Percentiles rank a stretch among this genome's conserved stretches.
phyloP scores from a whole-genome alignment of 345 rosid genomes.

The Brassica rapa region DNA sequence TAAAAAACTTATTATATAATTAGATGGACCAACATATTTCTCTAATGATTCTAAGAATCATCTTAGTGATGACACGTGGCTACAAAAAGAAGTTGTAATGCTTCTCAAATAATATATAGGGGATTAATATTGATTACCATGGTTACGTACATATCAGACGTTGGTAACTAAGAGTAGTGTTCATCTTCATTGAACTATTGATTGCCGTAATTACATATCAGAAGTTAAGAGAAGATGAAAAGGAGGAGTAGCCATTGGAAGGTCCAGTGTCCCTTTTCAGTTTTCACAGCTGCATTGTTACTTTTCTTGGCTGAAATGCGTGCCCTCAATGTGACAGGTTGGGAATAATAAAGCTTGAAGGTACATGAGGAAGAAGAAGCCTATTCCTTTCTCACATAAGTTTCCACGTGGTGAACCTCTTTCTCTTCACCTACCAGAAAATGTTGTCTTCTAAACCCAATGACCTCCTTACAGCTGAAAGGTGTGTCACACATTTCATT shows the following conservation, averaged over 20 bases:
- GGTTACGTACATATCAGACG: neutral
- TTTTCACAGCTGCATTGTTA: neutral
- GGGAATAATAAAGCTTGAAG: conserved; percentile 95
- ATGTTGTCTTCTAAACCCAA: conserved; percentile 93
- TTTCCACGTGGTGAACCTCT: conserved; percentile 92
- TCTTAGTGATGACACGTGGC: no score
- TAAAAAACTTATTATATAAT: no score
- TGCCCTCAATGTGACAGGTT: conserved; percentile 54
- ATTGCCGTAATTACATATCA: neutral
- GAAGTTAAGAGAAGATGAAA: no score
- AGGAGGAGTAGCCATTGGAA: conserved; percentile 61
- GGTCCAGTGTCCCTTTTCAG: conserved; percentile 48
- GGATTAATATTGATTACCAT: no score
- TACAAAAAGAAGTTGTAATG: no score
- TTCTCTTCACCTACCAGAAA: conserved; percentile 81
- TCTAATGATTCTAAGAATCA: no score
- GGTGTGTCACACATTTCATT: conserved; percentile 44
- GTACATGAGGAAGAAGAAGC: conserved; percentile 91
- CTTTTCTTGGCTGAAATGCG: conserved; percentile 30
- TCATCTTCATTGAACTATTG: neutral
- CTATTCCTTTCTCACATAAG: conserved; percentile 77
- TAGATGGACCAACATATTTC: no score
- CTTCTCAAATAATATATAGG: no score
- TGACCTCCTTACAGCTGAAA: conserved; percentile 89
- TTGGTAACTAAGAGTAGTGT: neutral